Evolutionary conservation across 768 basidiomycete genomes (phyloP).

Genomic region (Amanita thiersii): DNA sequence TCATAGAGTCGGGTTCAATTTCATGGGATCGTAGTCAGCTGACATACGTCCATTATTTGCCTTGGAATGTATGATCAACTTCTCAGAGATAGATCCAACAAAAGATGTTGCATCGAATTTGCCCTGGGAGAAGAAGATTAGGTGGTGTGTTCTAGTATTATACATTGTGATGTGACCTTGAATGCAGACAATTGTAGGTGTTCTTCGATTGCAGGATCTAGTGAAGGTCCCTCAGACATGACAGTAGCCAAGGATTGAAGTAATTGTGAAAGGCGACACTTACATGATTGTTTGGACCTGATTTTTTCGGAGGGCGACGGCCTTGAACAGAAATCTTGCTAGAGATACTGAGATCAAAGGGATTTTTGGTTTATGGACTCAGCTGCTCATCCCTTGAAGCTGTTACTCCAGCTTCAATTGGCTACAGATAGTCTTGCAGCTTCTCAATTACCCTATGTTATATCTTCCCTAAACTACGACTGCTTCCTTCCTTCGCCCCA

Average conservation of each 20-base stretch:
- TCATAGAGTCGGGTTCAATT: conserved; percentile 7
- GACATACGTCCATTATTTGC: conserved; percentile 67
- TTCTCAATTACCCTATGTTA: conserved; percentile 47
- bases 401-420: conserved; percentile 62
- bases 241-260: conserved; percentile 1
- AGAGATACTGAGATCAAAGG: background rate
- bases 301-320: conserved; percentile 14
- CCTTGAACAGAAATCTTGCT: background rate
- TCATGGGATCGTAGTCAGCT: background rate
- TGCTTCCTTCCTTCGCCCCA: conserved; percentile 56
- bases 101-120: conserved; percentile 93
- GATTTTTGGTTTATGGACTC: conserved; percentile 28
- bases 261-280: background rate
- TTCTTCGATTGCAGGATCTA: conserved; percentile 26
- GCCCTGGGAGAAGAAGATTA: conserved; percentile 28
- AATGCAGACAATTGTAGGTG: conserved; percentile 47
- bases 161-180: conserved; percentile 30
- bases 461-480: conserved; percentile 45
- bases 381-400: conserved; percentile 44
- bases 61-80: conserved; percentile 80
- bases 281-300: conserved; percentile 11
- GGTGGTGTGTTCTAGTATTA: conserved; percentile 2
- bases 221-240: conserved; percentile 12
- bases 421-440: conserved; percentile 60
- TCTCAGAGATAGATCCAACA: conserved; percentile 79